Percentiles rank a stretch among this genome's conserved stretches.
Evolutionary conservation across 768 basidiomycete genomes (phyloP).

Genomic region (Leucosporidium creatinivorum): DNA sequence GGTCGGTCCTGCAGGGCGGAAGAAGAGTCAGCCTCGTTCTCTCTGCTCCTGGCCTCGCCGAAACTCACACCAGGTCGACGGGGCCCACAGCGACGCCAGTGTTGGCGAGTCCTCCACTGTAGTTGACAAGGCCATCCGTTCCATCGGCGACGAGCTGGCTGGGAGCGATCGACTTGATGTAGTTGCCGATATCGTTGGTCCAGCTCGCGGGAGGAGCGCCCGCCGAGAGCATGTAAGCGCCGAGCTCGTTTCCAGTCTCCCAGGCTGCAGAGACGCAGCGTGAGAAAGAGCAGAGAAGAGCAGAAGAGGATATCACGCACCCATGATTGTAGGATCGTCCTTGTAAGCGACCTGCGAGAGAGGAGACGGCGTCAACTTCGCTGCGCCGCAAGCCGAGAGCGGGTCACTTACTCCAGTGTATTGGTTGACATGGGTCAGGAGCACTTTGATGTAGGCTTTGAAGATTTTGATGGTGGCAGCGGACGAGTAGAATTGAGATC

Average conservation of each 20-base stretch:
- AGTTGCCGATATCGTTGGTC: conserved; percentile 35
- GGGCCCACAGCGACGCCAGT: conserved; percentile 19
- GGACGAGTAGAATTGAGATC: conserved; percentile 36
- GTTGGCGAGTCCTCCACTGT: conserved; percentile 26
- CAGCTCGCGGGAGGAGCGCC: conserved; percentile 38
- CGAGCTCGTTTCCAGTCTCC: conserved; percentile 40
- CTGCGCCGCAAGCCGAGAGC: neutral
- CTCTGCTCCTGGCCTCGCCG: neutral
- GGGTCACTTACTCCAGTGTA: conserved; percentile 35
- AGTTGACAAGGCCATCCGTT: conserved; percentile 35
- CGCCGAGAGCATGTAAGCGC: conserved; percentile 35
- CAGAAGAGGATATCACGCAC: neutral
- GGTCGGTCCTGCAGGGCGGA: conserved; percentile 19
- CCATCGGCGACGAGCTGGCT: conserved; percentile 38
- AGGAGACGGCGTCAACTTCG: neutral
- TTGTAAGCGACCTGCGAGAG: conserved; percentile 32
- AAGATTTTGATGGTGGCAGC: conserved; percentile 33
- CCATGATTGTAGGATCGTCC: conserved; percentile 40
- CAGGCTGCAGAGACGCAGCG: conserved; percentile 16
- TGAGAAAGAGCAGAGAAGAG: neutral
- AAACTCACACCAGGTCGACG: conserved; percentile 36
- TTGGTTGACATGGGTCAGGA: conserved; percentile 38
- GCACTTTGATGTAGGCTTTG: conserved; percentile 38
- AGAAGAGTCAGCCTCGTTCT: neutral
- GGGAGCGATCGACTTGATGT: conserved; percentile 39